Evolutionary conservation across 1,284 basidiomycete species (phyloP).

Genomic region (Marasmius tenuissimus): DNA sequence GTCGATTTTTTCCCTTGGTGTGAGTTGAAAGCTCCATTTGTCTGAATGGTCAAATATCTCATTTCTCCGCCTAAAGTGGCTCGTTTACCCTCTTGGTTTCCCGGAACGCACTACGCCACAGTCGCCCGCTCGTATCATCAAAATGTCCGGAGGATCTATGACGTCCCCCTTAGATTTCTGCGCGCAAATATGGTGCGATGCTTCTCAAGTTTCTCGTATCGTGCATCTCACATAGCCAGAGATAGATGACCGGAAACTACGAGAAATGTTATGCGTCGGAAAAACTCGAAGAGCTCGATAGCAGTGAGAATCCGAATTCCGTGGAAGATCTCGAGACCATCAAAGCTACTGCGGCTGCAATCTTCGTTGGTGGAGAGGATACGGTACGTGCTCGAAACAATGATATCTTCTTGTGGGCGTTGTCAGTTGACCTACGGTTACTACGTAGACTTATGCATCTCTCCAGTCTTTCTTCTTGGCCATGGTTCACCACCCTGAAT

Average conservation of each 20-base stretch:
- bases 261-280: background rate
- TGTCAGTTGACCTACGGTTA: background rate
- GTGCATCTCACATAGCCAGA: background rate
- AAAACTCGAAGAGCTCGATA: background rate
- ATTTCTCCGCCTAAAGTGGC: conserved; percentile 13
- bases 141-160: conserved; percentile 8
- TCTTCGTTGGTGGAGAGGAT: background rate
- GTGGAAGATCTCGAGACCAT: background rate
- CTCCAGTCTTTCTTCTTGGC: background rate
- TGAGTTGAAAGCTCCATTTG: background rate
- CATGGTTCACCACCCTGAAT: conserved; percentile 1
- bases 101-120: conserved; percentile 22
- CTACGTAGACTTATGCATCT: background rate
- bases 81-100: conserved; percentile 25
- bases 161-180: conserved; percentile 11
- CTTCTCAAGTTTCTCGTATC: background rate
- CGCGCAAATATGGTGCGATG: background rate
- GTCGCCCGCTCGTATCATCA: conserved; percentile 10
- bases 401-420: background rate
- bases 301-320: background rate
- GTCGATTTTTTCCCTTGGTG: conserved; percentile 22
- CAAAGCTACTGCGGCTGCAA: background rate
- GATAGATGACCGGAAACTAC: background rate
- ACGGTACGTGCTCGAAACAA: background rate
- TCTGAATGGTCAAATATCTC: conserved; percentile 3